Percentiles rank a stretch among this genome's conserved stretches.
These are phyloP conservation scores for Spathaspora hagerdaliae DNA, from an alignment of 805 yeast genomes.

Conservation along the genomic window DNA sequence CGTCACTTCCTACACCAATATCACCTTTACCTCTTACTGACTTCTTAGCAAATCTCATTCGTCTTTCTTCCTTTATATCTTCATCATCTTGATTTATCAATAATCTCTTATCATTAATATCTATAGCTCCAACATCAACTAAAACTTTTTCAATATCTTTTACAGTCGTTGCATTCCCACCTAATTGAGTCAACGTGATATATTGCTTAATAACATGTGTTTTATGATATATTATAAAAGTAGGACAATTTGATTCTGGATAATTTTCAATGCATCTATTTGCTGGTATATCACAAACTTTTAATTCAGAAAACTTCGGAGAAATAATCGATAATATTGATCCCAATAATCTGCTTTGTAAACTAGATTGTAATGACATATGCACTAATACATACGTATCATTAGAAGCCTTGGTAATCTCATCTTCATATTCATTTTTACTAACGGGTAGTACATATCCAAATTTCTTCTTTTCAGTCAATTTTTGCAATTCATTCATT, in stretches of 20 bases:
- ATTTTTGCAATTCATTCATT: slow-evolving; percentile 63
- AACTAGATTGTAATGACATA: slow-evolving; percentile 59
- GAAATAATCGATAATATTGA: slow-evolving; percentile 60
- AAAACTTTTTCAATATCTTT: slow-evolving; percentile 72
- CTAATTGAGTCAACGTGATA: slow-evolving; percentile 75
- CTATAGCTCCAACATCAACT: slow-evolving; percentile 63
- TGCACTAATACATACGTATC: slow-evolving; percentile 72
- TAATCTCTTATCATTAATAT: slow-evolving; percentile 64
- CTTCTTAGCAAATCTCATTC: slow-evolving; percentile 53
- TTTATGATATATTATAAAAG: slow-evolving; percentile 75
- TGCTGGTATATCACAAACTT: slow-evolving; percentile 90
- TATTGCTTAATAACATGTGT: slow-evolving; percentile 76
- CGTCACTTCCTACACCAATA: slow-evolving; percentile 28
- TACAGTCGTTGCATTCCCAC: slow-evolving; percentile 73
- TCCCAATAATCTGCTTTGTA: slow-evolving; percentile 71
- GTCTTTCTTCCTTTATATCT: slow-evolving; percentile 49
- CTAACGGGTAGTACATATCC: slow-evolving; percentile 77
- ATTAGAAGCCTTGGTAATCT: slow-evolving; percentile 78
- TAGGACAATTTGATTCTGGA: slow-evolving; percentile 89
- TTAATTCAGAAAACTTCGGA: slow-evolving; percentile 68
- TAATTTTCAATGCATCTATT: slow-evolving; percentile 88
- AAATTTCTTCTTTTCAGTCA: slow-evolving; percentile 55
- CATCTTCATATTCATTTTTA: slow-evolving; percentile 83
- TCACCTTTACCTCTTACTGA: slow-evolving; percentile 42
- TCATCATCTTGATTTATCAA: slow-evolving; percentile 55